These are phyloP conservation scores for Vigna trinervia DNA, from an alignment of 306 rosid species.

Conservation along the genomic window DNA sequence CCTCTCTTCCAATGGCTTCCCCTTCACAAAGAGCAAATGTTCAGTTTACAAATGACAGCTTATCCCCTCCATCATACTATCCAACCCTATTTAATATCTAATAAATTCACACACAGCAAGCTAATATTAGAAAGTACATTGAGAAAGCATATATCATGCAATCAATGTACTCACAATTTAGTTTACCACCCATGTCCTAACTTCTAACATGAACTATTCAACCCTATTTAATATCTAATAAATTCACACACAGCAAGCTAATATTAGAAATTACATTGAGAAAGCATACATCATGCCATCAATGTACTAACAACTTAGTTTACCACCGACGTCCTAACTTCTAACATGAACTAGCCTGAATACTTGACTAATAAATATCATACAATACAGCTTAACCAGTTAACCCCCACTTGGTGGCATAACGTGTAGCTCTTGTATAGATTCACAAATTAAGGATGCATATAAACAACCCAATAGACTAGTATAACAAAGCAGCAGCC, in stretches of 20 bases:
- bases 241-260: not conserved
- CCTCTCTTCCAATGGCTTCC: too few species aligned
- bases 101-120: too few species aligned
- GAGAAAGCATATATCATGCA: not conserved
- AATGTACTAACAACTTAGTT: not conserved
- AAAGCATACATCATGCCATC: not conserved
- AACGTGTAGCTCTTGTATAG: not conserved
- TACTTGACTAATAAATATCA: not conserved
- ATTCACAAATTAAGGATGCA: conserved; percentile 8
- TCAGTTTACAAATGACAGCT: too few species aligned
- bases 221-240: too few species aligned
- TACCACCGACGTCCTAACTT: not conserved
- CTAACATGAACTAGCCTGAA: not conserved
- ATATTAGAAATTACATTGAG: not conserved
- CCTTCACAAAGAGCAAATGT: too few species aligned
- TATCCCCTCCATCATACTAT: too few species aligned
- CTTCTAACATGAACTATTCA: not conserved
- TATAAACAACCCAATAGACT: conserved; percentile 10
- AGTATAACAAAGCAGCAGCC: not conserved
- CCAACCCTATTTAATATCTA: too few species aligned
- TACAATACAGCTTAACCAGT: not conserved
- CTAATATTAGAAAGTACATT: not conserved
- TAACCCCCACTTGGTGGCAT: not conserved
- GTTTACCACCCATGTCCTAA: not conserved
- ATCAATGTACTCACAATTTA: not conserved